Evolutionary conservation across 306 rosid species (phyloP).

Genomic region (Quercus gilva): DNA sequence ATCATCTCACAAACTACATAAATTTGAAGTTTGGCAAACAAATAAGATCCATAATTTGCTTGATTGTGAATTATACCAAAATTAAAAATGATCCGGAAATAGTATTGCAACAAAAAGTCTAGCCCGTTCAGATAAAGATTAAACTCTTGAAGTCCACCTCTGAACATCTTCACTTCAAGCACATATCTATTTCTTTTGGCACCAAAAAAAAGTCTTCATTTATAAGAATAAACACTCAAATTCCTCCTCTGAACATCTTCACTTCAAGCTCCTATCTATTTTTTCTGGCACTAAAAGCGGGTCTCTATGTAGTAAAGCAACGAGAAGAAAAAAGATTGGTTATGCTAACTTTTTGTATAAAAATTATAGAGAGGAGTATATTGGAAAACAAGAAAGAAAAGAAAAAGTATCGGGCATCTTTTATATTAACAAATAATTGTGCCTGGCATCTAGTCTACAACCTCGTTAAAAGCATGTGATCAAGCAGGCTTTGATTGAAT

Average conservation of each 20-base stretch:
- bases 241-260: slow-evolving; percentile 8
- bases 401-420: too few relatives aligned
- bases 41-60: neutral
- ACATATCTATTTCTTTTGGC: slow-evolving; percentile 83
- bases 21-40: neutral
- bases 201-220: slow-evolving; percentile 76
- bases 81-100: neutral
- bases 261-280: slow-evolving; percentile 68
- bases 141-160: neutral
- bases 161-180: slow-evolving; percentile 55
- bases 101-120: neutral
- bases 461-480: too few relatives aligned
- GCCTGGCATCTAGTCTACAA: neutral
- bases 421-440: too few relatives aligned
- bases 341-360: neutral
- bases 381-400: neutral
- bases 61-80: neutral
- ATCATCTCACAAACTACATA: neutral
- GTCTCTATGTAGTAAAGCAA: slow-evolving; percentile 52
- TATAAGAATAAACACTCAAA: neutral
- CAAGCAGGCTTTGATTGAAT: too few relatives aligned
- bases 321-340: neutral
- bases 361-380: slow-evolving; percentile 2
- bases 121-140: neutral
- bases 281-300: slow-evolving; percentile 91